These are phyloP conservation scores for Cryptococcus floricola DNA, from an alignment of 1,284 basidiomycete species.

Conservation along the genomic window DNA sequence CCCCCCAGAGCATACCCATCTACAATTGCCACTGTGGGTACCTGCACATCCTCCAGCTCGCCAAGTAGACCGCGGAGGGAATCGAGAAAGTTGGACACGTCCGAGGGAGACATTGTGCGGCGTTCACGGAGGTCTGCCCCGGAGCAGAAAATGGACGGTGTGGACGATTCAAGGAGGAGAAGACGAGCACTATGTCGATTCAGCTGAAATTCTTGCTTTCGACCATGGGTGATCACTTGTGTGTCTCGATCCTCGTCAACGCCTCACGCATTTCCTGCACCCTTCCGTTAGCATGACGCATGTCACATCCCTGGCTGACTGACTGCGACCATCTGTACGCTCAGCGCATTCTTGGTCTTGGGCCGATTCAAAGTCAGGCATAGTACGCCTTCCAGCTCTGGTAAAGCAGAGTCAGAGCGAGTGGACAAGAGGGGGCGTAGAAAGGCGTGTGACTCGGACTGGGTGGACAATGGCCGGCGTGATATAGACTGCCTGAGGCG, in stretches of 20 bases:
- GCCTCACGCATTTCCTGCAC: constrained; percentile 66
- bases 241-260: constrained; percentile 57
- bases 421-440: constrained; percentile 5
- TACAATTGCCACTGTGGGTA: constrained; percentile 87
- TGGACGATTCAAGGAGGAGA: constrained; percentile 71
- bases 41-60: constrained; percentile 70
- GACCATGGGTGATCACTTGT: neutral
- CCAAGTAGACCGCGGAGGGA: constrained; percentile 69
- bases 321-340: constrained; percentile 66
- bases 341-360: constrained; percentile 84
- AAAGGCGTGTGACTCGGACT: constrained; percentile 13
- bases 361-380: constrained; percentile 67
- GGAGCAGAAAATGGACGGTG: constrained; percentile 77
- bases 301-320: constrained; percentile 3
- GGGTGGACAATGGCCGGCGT: constrained; percentile 1
- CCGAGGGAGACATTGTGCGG: constrained; percentile 67
- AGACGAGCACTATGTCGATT: constrained; percentile 53
- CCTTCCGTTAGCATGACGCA: neutral
- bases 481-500: neutral
- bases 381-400: constrained; percentile 44
- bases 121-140: constrained; percentile 88
- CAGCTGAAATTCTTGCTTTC: neutral
- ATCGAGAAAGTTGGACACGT: constrained; percentile 74
- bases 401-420: constrained; percentile 2
- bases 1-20: constrained; percentile 91